These are phyloP conservation scores for Fusarium concolor DNA, from an alignment of 2,329 filamentous ascomycete species.

Conservation along the genomic window DNA sequence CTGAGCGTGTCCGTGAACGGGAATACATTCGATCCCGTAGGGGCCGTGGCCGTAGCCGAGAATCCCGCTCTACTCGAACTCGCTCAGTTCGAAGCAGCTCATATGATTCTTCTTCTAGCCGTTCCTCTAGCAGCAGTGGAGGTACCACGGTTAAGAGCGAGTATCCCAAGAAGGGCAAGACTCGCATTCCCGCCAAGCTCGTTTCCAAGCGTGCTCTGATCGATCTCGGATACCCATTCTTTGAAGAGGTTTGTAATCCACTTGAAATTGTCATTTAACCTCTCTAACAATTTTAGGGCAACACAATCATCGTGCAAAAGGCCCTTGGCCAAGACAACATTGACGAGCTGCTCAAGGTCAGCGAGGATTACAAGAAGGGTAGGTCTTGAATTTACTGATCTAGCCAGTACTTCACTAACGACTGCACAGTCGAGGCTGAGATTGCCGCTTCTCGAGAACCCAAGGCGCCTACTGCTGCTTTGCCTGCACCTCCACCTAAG, in stretches of 20 bases:
- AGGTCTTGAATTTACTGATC: conserved; percentile 35
- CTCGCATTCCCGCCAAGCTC: conserved; percentile 83
- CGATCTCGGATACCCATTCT: conserved; percentile 86
- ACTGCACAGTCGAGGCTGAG: conserved; percentile 26
- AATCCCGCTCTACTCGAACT: conserved; percentile 56
- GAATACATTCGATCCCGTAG: conserved; percentile 66
- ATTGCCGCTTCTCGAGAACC: conserved; percentile 27
- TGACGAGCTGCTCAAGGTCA: conserved; percentile 86
- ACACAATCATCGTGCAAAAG: conserved; percentile 82
- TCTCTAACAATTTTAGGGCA: conserved; percentile 65
- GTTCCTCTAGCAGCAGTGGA: conserved; percentile 60
- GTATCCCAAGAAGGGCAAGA: conserved; percentile 88
- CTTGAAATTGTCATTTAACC: rapidly evolving
- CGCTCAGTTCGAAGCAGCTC: conserved; percentile 56
- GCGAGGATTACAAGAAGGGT: conserved; percentile 79
- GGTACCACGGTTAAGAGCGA: conserved; percentile 67
- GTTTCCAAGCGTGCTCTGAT: conserved; percentile 84
- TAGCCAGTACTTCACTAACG: not conserved
- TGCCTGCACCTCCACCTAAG: conserved; percentile 48
- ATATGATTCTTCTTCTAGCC: conserved; percentile 58
- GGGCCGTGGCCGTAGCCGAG: conserved; percentile 51
- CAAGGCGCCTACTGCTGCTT: conserved; percentile 42
- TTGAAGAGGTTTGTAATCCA: conserved; percentile 76
- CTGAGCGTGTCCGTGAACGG: conserved; percentile 70
- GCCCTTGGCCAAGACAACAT: conserved; percentile 92